Evolutionary conservation across 2,329 filamentous ascomycete species (phyloP), one percentile per base, ranked within the genome.

Genomic region (Grosmannia serpens): DNA sequence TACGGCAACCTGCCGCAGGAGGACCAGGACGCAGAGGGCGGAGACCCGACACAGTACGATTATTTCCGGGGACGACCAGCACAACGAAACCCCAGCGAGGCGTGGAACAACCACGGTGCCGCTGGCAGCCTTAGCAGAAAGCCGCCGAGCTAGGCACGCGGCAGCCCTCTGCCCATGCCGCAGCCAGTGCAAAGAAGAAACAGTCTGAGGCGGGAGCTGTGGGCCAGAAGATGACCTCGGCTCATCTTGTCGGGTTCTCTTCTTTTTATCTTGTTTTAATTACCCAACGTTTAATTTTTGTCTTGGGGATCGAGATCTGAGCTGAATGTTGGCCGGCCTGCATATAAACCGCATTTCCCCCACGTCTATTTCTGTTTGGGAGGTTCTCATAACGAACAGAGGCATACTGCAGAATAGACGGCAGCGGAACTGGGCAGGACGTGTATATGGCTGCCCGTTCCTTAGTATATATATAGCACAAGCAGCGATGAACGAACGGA

Each of bases 1-100:
- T 86, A 86, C 66, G 83, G 80, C 17, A 77, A 77, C 29, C 67
- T 86, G 57, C 77, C 81, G 0, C 82, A 85, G 65, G 69, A 71
- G 47, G 81, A 83, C 58, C 70, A 73, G 10, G 67, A 68, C 11
- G 55, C 65, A 10, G 66, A 65, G 20, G 67, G 67, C 24, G 67
- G 67, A 26, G 77, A 80, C 49, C 77, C 79, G 10, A 69, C 73
- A 63, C 73, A 76, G 60, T 83, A 83, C 63, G 80, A 83, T 66
- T 83, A 83, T 63, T 83, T 83, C 68, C 74, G 81, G 31, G 71
- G 74, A 4, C 71, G 67, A 3, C 44, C 61, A 2, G 4, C 58
- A 7, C 60, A 63, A n/a, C 55, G 59, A 1, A 51, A 60, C 17
- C 55, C 59, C 3, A 61, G 64, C 55, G 26, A 61, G 58, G 15